phyloP scores from a whole-genome alignment of 352 stramenopile genomes.

The Blastocystis sp. region DNA sequence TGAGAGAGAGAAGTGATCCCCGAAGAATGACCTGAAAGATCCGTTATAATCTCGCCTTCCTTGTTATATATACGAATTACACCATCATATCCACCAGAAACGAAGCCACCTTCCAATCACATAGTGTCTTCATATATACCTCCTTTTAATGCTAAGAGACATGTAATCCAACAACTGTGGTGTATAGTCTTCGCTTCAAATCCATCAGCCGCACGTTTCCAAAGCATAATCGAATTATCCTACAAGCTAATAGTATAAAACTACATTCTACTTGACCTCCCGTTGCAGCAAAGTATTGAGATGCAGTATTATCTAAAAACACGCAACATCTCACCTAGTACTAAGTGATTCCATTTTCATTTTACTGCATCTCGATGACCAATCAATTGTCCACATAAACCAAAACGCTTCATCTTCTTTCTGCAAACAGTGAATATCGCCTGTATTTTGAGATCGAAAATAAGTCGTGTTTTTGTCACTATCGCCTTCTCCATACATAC shows the following conservation, averaged over 20 bases:
- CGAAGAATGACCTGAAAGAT: background rate
- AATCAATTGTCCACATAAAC: constrained; percentile 18
- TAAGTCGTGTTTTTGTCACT: background rate
- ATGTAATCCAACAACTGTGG: constrained; percentile 61
- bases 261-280: constrained; percentile 1
- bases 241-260: background rate
- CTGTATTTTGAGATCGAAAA: background rate
- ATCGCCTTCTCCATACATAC: background rate
- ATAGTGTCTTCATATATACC: background rate
- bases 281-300: constrained; percentile 2
- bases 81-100: constrained; percentile 38
- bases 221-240: constrained; percentile 55
- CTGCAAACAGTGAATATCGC: background rate
- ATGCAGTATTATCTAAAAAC: constrained; percentile 12
- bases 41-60: background rate
- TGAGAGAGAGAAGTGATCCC: constrained; percentile 51
- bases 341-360: background rate
- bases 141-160: background rate
- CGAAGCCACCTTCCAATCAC: background rate
- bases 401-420: background rate
- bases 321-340: constrained; percentile 33
- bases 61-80: constrained; percentile 36
- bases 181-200: constrained; percentile 31
- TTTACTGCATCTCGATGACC: constrained; percentile 24
- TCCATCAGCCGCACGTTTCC: background rate